Conservation (phyloP, 805 yeast genomes). For the Wickerhamomyces chaumierensis region DNA sequence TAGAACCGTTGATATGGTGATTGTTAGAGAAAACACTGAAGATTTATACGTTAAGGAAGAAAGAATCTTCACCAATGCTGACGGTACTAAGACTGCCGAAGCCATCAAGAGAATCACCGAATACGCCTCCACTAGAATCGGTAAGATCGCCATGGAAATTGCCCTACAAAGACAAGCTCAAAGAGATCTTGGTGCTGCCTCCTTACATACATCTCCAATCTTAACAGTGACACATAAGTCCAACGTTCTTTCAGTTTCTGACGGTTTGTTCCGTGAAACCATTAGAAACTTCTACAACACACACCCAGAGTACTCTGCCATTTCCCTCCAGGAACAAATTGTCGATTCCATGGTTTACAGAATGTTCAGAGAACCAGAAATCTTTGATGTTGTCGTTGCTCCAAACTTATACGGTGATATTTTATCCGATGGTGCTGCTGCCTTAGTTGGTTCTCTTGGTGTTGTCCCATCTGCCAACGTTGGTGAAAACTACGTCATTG, state of each 20-base stretch:
- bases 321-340: slow-evolving; percentile 84
- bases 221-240: slow-evolving; percentile 95
- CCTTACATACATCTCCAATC: slow-evolving; percentile 43
- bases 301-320: slow-evolving; percentile 44
- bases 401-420: slow-evolving; percentile 98
- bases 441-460: slow-evolving; percentile 93
- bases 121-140: slow-evolving; percentile 74
- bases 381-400: slow-evolving; percentile 96
- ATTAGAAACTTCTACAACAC: slow-evolving; percentile 33
- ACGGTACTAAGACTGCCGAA: slow-evolving; percentile 88
- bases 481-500: slow-evolving; percentile 91
- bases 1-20: slow-evolving; percentile 91
- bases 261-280: slow-evolving; percentile 93
- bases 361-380: slow-evolving; percentile 96
- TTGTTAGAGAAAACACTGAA: slow-evolving; percentile 97
- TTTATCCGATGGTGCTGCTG: slow-evolving; percentile 96
- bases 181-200: slow-evolving; percentile 50
- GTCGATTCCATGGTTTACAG: slow-evolving; percentile 99
- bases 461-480: slow-evolving; percentile 98
- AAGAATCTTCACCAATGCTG: slow-evolving; percentile 55
- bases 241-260: slow-evolving; percentile 83
- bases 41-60: slow-evolving; percentile 95
- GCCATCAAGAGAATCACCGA: slow-evolving; percentile 96
- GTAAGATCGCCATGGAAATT: slow-evolving; percentile 83
- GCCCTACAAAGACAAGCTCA: slow-evolving; percentile 83